Conservation (phyloP, 164 flowering plant genomes). For the Vitis amurensis region DNA sequence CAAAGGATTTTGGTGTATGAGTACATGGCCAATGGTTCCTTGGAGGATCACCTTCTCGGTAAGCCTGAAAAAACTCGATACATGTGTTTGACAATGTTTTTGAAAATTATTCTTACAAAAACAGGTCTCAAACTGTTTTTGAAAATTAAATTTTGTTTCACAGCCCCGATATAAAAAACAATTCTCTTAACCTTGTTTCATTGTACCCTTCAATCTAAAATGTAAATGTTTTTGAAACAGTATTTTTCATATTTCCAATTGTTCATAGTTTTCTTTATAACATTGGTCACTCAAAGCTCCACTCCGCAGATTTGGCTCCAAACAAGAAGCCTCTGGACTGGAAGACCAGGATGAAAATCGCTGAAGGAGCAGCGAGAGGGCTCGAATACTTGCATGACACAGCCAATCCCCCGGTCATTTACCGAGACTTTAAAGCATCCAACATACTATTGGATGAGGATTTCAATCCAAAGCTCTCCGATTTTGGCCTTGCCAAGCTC, state of each 20-base stretch:
- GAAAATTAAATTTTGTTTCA: no score
- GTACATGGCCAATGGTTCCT: constrained; percentile 71
- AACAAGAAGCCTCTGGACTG: constrained; percentile 59
- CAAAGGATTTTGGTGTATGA: constrained; percentile 82
- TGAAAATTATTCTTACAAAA: no score
- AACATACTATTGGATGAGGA: constrained; percentile 65
- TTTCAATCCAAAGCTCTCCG: constrained; percentile 78
- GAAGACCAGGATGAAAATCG: constrained; percentile 79
- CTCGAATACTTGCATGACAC: constrained; percentile 81
- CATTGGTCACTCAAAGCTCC: no score
- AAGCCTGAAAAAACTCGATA: constrained; percentile 11
- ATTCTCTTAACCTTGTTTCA: no score
- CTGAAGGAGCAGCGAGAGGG: constrained; percentile 82
- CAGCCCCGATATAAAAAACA: no score
- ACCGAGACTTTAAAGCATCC: constrained; percentile 83
- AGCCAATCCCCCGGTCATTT: constrained; percentile 81
- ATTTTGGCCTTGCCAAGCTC: constrained; percentile 88
- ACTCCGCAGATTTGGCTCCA: constrained; percentile 44
- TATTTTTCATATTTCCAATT: no score
- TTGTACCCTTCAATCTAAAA: no score
- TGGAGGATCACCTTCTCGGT: constrained; percentile 92
- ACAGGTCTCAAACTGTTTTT: no score
- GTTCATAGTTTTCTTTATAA: no score
- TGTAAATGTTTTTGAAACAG: no score
- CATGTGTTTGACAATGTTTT: no score